Base-by-base conservation (phyloP, 2,329 filamentous ascomycete species). In the Nemania abortiva region DNA sequence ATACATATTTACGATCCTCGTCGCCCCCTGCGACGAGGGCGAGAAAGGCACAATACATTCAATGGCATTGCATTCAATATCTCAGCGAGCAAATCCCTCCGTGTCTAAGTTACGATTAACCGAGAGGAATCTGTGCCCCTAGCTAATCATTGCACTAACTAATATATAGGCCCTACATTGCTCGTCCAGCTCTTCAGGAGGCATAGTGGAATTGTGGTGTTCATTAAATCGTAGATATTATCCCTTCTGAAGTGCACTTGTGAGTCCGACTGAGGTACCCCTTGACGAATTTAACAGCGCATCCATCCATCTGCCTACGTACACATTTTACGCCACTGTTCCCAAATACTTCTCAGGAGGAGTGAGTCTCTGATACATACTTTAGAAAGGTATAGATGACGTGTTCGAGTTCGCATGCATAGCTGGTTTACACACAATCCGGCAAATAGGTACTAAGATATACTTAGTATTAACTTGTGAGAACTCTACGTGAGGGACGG, bases 161-260 rank as follows among this genome's bases (percentile, higher is more conserved):
- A 20, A 65, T 68, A 64, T 68, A 64, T 68, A n/a, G 18, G 27
- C 45, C 50, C 65, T 58, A 50, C 65, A 70, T 70, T 50, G 56
- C 65, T 58, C 39, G 20, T 29, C 1, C 37, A 31, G 4, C 24
- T 52, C 2, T 22, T 31, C 1, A 47, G 6, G 50, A 27, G 27
- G 6, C 9, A 39, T 27, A 6, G 60, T 55, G 68, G 56, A 68
- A 59, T 67, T 68, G 59, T 22, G 57, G 53, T 34, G 55, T 59
- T 54, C 54, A 10, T 57, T 57, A 50, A 34, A n/a, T 29, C 18
- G 27, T 61, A 5, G 18, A 29, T 34, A 31, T 20, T 34, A 42
- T 56, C 20, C 29, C 53, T 57, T 37, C n/a, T 13, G 15, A 34
- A 6, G 29, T 29, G 50, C 52, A 39, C 60, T 60, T 45, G 18